A percentile compares a stretch with the other conserved stretches of the same genome.
Evolutionary conservation across 768 basidiomycete genomes (phyloP).

Genomic region (Tephrocybe sp.): DNA sequence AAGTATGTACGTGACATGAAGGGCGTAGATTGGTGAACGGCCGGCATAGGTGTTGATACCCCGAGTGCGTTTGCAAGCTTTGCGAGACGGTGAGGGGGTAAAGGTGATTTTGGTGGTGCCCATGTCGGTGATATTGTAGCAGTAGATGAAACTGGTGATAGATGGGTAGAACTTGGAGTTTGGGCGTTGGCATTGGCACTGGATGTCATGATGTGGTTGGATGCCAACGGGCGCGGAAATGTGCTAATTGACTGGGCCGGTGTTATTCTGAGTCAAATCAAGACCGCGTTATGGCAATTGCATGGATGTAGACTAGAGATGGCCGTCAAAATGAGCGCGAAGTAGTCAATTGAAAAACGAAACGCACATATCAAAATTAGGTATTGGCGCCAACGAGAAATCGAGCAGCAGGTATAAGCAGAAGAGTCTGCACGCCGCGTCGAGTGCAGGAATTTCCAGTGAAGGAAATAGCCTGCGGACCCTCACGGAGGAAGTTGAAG

Average conservation of each 20-base stretch:
- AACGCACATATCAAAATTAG: slow-evolving; percentile 9
- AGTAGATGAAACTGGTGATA: slow-evolving; percentile 21
- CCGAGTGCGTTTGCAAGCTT: slow-evolving; percentile 87
- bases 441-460: slow-evolving; percentile 2
- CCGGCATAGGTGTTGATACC: slow-evolving; percentile 71
- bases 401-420: neutral
- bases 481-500: slow-evolving; percentile 1
- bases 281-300: slow-evolving; percentile 6
- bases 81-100: slow-evolving; percentile 76
- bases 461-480: slow-evolving; percentile 1
- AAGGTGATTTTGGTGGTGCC: slow-evolving; percentile 68
- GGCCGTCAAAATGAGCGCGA: slow-evolving; percentile 7
- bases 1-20: slow-evolving; percentile 35
- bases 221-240: neutral
- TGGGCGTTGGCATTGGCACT: slow-evolving; percentile 18
- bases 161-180: slow-evolving; percentile 25
- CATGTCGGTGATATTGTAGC: slow-evolving; percentile 43
- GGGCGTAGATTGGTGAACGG: slow-evolving; percentile 33
- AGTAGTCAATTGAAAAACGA: neutral
- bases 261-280: neutral
- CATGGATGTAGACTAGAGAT: slow-evolving; percentile 9
- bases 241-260: neutral
- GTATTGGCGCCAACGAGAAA: neutral
- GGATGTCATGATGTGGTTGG: slow-evolving; percentile 23
- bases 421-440: neutral